Evolutionary conservation across 805 yeast genomes (phyloP).

Genomic region (Dipodascus albidus): DNA sequence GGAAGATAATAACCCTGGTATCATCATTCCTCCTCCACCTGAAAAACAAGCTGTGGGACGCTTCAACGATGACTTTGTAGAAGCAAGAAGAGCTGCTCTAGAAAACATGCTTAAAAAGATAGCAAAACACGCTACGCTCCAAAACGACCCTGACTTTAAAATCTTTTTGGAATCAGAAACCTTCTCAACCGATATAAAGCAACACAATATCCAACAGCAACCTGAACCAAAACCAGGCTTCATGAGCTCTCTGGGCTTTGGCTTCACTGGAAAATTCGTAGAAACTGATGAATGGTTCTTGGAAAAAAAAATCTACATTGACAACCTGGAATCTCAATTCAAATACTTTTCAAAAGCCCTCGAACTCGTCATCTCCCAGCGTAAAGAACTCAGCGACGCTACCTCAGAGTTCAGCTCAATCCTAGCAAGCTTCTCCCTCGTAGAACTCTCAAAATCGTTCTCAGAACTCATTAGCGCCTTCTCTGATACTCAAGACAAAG

Average conservation of each 20-base stretch:
- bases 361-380: slow-evolving; percentile 62
- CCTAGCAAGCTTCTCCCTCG: slow-evolving; percentile 49
- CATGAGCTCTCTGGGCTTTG: slow-evolving; percentile 59
- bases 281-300: slow-evolving; percentile 75
- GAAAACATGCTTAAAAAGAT: slow-evolving; percentile 78
- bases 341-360: slow-evolving; percentile 57
- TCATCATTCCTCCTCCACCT: slow-evolving; percentile 90
- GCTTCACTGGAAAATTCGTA: slow-evolving; percentile 51
- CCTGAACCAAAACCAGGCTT: slow-evolving; percentile 40
- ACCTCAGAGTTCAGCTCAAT: slow-evolving; percentile 54
- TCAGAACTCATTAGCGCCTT: slow-evolving; percentile 57
- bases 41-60: slow-evolving; percentile 90
- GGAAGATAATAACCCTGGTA: slow-evolving; percentile 79
- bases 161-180: slow-evolving; percentile 68
- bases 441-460: slow-evolving; percentile 62
- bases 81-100: slow-evolving; percentile 69
- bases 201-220: slow-evolving; percentile 32
- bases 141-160: slow-evolving; percentile 63
- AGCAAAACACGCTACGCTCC: slow-evolving; percentile 42
- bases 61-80: slow-evolving; percentile 82
- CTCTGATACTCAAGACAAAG: slow-evolving; percentile 56
- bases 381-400: slow-evolving; percentile 59
- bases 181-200: slow-evolving; percentile 56
- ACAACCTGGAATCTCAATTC: slow-evolving; percentile 61
- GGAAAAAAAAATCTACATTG: slow-evolving; percentile 57